These are phyloP conservation scores for Craterostigma plantagineum DNA, from an alignment of 257 asterid species.

Conservation along the genomic window DNA sequence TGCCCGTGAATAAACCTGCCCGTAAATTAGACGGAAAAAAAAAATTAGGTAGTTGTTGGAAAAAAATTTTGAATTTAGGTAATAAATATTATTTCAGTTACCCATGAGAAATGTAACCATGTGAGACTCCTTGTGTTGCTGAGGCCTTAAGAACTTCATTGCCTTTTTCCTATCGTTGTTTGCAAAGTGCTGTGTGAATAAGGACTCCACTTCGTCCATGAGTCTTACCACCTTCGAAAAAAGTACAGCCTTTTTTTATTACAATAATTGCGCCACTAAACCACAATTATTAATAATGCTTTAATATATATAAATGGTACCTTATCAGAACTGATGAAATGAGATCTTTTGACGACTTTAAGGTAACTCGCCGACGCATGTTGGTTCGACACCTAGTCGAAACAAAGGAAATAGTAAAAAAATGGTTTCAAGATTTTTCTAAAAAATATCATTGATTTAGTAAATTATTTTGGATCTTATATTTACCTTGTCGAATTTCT, in stretches of 20 bases:
- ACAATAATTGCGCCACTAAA: too few species aligned
- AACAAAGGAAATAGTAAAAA: conserved; percentile 4
- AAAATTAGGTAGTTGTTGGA: neutral
- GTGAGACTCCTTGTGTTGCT: conserved; percentile 69
- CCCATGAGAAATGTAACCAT: conserved; percentile 87
- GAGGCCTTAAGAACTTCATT: conserved; percentile 84
- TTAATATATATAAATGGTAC: conserved; percentile 14
- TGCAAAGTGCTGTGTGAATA: conserved; percentile 91
- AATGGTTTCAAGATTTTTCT: too few species aligned
- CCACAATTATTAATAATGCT: neutral
- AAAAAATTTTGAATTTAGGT: neutral
- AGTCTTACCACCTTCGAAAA: conserved; percentile 50
- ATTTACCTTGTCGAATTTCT: conserved; percentile 95
- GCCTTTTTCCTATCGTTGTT: conserved; percentile 77
- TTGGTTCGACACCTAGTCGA: conserved; percentile 48
- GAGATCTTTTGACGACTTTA: conserved; percentile 58
- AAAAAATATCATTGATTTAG: neutral
- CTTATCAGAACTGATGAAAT: conserved; percentile 84
- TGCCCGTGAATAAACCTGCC: conserved; percentile 86
- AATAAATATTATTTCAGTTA: conserved; percentile 6
- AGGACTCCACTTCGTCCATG: conserved; percentile 97
- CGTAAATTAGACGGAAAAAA: neutral
- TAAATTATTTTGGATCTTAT: neutral
- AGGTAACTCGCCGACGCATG: conserved; percentile 58
- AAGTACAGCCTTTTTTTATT: too few species aligned